Conservation (phyloP, 2,329 filamentous ascomycete genomes). For the Curvularia lunata region DNA sequence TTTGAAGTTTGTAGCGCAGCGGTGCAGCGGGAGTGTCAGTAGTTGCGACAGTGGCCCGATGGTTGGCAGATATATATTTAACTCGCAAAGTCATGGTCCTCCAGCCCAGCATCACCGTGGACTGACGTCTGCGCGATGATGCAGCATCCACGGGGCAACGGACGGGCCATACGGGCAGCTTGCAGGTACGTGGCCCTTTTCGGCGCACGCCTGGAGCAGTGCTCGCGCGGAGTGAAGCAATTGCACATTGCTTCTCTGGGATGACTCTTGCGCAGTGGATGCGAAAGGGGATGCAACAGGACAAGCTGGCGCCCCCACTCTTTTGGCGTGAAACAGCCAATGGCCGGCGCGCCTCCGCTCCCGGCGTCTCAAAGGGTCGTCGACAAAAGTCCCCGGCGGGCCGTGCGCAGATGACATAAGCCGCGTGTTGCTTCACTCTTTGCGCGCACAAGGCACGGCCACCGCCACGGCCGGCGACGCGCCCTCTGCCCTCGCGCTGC, state of each 20-base stretch:
- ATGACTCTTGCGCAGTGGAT: slow-evolving; percentile 34
- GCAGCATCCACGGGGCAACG: slow-evolving; percentile 40
- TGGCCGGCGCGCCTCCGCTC: slow-evolving; percentile 37
- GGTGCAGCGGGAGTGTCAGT: slow-evolving; percentile 27
- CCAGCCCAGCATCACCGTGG: slow-evolving; percentile 17
- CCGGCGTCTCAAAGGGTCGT: slow-evolving; percentile 40
- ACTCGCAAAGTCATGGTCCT: slow-evolving; percentile 16
- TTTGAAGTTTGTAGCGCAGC: slow-evolving; percentile 18
- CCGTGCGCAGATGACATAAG: slow-evolving; percentile 34
- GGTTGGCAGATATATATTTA: slow-evolving; percentile 31
- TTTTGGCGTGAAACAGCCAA: slow-evolving; percentile 35
- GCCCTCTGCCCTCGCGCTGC: slow-evolving; percentile 21
- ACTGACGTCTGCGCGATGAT: slow-evolving; percentile 27
- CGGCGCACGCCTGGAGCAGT: slow-evolving; percentile 33
- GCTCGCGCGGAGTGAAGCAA: slow-evolving; percentile 44
- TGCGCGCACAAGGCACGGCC: slow-evolving; percentile 3
- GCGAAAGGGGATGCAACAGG: slow-evolving; percentile 38
- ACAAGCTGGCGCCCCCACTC: slow-evolving; percentile 30
- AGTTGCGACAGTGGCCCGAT: slow-evolving; percentile 30
- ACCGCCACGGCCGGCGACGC: slow-evolving; percentile 12
- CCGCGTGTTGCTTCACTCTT: slow-evolving; percentile 34
- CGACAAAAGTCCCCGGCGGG: slow-evolving; percentile 22
- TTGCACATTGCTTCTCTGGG: slow-evolving; percentile 31
- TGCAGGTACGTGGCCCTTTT: slow-evolving; percentile 39
- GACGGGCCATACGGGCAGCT: slow-evolving; percentile 41